Conservation (phyloP, 2,329 filamentous ascomycete genomes). For the Acrocalymma vagum region DNA sequence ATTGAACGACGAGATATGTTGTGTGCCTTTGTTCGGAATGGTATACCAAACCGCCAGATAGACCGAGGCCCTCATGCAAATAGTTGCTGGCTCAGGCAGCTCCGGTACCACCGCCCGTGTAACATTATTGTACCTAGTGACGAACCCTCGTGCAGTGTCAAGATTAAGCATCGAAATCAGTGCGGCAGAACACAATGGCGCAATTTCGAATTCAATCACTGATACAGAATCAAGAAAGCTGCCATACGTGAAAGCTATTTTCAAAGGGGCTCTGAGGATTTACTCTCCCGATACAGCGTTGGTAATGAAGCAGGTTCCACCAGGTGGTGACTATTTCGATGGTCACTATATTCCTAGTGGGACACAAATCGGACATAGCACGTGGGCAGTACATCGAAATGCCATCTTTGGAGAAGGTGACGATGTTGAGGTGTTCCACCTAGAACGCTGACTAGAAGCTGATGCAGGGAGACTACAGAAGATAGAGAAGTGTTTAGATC, state of each 20-base stretch:
- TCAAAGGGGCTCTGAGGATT: conserved; percentile 41
- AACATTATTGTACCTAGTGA: conserved; percentile 60
- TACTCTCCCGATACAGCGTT: conserved; percentile 23
- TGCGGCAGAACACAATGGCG: conserved; percentile 43
- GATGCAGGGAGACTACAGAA: conserved; percentile 32
- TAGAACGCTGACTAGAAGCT: conserved; percentile 37
- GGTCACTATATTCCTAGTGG: conserved; percentile 29
- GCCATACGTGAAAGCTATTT: conserved; percentile 38
- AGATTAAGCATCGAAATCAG: conserved; percentile 57
- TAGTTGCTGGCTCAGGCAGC: conserved; percentile 66
- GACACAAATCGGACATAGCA: conserved; percentile 26
- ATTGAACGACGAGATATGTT: conserved; percentile 61
- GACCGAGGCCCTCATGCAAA: conserved; percentile 54
- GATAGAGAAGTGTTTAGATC: conserved; percentile 29
- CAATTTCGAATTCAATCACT: conserved; percentile 49
- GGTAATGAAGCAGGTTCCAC: conserved; percentile 47
- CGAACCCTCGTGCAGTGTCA: conserved; percentile 53
- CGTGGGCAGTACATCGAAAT: conserved; percentile 18
- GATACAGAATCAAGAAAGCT: conserved; percentile 25
- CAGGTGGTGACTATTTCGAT: conserved; percentile 23
- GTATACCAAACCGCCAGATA: no score
- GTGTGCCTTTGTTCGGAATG: conserved; percentile 57
- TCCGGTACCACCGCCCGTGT: conserved; percentile 62
- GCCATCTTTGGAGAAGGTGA: conserved; percentile 36
- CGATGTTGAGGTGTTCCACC: conserved; percentile 26